Evolutionary conservation across 208 protist genomes (phyloP), one percentile per base, ranked within the genome.

Genomic region (Herpetomonas samuelpessoai): DNA sequence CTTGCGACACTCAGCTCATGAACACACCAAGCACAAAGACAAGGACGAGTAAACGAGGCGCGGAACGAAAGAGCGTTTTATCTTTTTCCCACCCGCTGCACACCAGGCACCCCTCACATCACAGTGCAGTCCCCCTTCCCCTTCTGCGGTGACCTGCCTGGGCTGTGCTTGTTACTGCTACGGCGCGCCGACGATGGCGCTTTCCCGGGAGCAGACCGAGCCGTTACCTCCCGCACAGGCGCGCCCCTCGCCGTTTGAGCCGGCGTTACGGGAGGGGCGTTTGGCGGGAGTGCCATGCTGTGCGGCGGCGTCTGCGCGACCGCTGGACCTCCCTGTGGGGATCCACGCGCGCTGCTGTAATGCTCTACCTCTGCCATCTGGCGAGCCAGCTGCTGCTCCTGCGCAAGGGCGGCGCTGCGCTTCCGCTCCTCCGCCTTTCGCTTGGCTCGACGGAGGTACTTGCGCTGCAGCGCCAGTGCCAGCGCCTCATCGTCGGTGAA

Each of bases 21-120:
- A 48, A 48, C 18, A 60, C 14, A 60, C 21, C 21, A 48, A 60
- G 25, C 25, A 30, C 12, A 62, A 51, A 19, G 47, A 68, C 22
- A 52, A 68, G 19, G 46, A 41, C 9, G 35, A 41, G 35, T 6
- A 41, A 41, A 41, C 9, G 35, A 14, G 14, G 14, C 14, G 35
- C 9, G 14, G 35, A 41, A 14, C 6, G 35, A 41, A 18, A 41
- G 35, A 41, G 35, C 35, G 6, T 14, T 41, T 14, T 41, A 18
- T 41, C 14, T 41, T 14, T 41, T 14, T 41, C 35, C 9, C 35
- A 41, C 9, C 6, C 14, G 35, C 35, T 6, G 14, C 14, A 41
- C 14, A 14, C 35, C 9, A 41, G 35, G 35, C 9, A 14, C 35
- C 6, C 9, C 35, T 14, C 14, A 41, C 35, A 41, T 41, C 9